Base-by-base conservation (phyloP, 768 basidiomycete species). In the Kwoniella mangroviensis region DNA sequence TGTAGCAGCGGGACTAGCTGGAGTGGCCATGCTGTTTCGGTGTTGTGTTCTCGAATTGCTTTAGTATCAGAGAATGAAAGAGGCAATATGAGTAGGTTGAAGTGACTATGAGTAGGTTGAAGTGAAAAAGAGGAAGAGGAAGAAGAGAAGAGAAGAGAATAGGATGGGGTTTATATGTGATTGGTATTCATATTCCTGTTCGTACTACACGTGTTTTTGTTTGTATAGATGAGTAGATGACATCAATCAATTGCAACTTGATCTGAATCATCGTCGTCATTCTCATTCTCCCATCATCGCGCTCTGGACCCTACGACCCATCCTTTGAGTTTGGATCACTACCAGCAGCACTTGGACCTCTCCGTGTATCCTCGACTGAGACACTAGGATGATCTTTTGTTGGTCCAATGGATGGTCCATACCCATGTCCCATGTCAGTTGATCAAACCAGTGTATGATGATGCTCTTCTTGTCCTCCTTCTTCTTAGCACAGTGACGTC, bases 1-100 rank as follows among this genome's bases (percentile, higher is more conserved):
- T 42, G 34, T 55, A 4, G 58, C 58, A n/a, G 58, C 40, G 15
- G 58, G 58, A 60, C 58, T 60, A 60, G 28, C 58, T 42, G 58
- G 34, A 42, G 58, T 24, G 34, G 58, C 58, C 58, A 60, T 60
- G 15, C 43, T 60, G 56, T 13, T 57, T 21, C 13, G 15, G 24
- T 10, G 26, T 17, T 57, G 56, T 24, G 34, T 26, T 24, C 28
- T 21, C 12, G 54, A 19, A 57, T 26, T 34, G 22, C 28, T 17
- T 57, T 1, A 57, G 28, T 28, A 63, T 7, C 3, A 15, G 26
- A 63, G 51, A 13, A 53, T 41, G 54, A 53, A 28, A 63, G 51
- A 63, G 43, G 61, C 26, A 9, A 49, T 42, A 51, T 51, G 43
- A 40, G n/a, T 13, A 41, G 17, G n/a, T 41, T 55, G 34, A 28